phyloP scores from a whole-genome alignment of 768 basidiomycete genomes.

The Lactifluus rugatus region DNA sequence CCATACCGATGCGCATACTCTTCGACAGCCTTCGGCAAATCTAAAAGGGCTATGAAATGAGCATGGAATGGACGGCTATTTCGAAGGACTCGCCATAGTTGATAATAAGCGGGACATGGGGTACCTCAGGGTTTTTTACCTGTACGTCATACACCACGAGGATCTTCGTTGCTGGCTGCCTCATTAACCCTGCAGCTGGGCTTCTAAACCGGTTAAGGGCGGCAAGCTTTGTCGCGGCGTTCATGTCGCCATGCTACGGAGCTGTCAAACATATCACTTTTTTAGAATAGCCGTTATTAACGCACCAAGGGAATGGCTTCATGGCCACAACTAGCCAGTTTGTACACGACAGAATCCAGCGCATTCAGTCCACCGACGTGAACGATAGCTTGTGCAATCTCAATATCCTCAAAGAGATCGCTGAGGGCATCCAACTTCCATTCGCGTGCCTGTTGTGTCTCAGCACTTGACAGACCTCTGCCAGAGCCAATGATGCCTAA shows the following conservation, averaged over 20 bases:
- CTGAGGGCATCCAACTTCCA: constrained; percentile 93
- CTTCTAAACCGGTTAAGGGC: constrained; percentile 79
- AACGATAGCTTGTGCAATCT: constrained; percentile 70
- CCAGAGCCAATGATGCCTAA: constrained; percentile 91
- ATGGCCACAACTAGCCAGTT: constrained; percentile 72
- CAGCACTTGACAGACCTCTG: constrained; percentile 69
- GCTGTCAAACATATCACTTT: neutral
- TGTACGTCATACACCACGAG: constrained; percentile 91
- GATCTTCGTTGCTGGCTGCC: constrained; percentile 60
- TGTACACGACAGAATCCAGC: constrained; percentile 84
- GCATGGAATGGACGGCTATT: neutral
- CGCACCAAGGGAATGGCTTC: constrained; percentile 85
- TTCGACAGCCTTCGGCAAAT: constrained; percentile 90
- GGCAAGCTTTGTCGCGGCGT: constrained; percentile 66
- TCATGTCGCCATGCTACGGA: constrained; percentile 86
- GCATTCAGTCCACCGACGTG: constrained; percentile 84
- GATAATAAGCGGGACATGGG: constrained; percentile 86
- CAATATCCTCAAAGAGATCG: constrained; percentile 83
- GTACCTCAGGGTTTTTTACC: constrained; percentile 81
- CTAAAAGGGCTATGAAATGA: constrained; percentile 29
- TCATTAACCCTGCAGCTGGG: constrained; percentile 44
- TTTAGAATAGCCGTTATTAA: constrained; percentile 1
- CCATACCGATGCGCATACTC: constrained; percentile 89
- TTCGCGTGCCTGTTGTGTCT: constrained; percentile 78
- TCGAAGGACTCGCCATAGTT: constrained; percentile 63